Conservation (phyloP, 108 stramenopile genomes). For the Discostella stelligeroides region DNA sequence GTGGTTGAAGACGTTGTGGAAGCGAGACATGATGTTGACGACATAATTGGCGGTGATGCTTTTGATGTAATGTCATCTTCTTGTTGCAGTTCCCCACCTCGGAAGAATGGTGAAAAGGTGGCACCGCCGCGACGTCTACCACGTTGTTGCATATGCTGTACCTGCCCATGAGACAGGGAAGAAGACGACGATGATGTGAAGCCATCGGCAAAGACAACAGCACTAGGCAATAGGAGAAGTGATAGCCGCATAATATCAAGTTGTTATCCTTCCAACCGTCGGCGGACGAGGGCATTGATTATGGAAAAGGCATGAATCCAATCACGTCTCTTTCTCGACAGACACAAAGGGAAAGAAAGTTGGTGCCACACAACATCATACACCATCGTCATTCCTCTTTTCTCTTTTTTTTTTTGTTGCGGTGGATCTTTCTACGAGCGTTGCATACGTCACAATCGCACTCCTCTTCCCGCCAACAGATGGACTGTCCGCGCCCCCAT, state of each 20-base stretch:
- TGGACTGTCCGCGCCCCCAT: too few relatives aligned
- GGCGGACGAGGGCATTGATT: too few relatives aligned
- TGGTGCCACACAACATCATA: background rate
- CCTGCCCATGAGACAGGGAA: background rate
- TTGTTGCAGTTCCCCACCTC: background rate
- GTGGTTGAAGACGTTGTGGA: conserved; percentile 1
- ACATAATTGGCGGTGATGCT: background rate
- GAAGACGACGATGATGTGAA: too few relatives aligned
- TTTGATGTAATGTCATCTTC: background rate
- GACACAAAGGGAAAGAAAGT: background rate
- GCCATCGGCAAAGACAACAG: background rate
- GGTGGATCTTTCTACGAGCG: too few relatives aligned
- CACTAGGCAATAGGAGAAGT: background rate
- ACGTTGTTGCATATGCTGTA: background rate
- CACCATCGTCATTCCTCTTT: too few relatives aligned
- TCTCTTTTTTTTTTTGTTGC: too few relatives aligned
- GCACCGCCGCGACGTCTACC: too few relatives aligned
- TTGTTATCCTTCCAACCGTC: too few relatives aligned
- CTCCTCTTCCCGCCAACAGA: too few relatives aligned
- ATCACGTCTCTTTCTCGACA: too few relatives aligned
- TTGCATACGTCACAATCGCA: too few relatives aligned
- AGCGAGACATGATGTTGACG: conserved; percentile 15
- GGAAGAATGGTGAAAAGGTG: background rate
- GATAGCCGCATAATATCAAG: background rate
- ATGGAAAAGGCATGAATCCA: too few relatives aligned